Evolutionary conservation across 768 basidiomycete species (phyloP), one percentile per base, ranked within the genome.

Genomic region (Suillus lakei): DNA sequence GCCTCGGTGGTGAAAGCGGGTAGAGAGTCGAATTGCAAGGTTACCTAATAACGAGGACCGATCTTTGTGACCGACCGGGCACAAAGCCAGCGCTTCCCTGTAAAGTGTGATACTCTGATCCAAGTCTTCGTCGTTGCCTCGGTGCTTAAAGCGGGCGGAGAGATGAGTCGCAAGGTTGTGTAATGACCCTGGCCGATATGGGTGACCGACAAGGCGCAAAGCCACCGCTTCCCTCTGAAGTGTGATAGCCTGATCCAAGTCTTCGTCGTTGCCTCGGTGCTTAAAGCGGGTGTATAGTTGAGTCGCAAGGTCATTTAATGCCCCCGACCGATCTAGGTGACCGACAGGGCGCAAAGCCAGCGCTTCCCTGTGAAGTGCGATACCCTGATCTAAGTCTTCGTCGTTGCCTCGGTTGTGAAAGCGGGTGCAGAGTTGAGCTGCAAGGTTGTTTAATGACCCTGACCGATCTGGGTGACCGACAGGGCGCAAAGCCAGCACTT

Each of bases 81-180:
- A 39, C 15, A 71, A 63, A 16, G 28, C 44, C 13, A 70, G 69
- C 34, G 66, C 70, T 46, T 70, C 62, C 21, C 64, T 66, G 34
- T 67, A 21, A 15, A 67, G 44, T 34, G 41, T 8, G 28, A 39
- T 66, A 41, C 34, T 70, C 59, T 69, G 46, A 16, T 72, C 62
- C 10, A 71, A 38, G 58, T 70, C 70, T 39, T 59, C 43, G 12
- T 34, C 51, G 69, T 69, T 46, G 68, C 70, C 60, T 68, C 67
- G 16, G 16, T 48, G 68, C 61, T 44, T 36, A 28, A 36, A 26
- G 4, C n/a, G 68, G 50, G 32, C n/a, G 39, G n/a, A 32, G n/a
- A 72, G 66, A 10, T 53, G n/a, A 56, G 15, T 53, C 6, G 30
- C 69, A 32, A 73, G 71, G 51, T 72, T 64, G 54, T 55, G 65